Conservation (phyloP, 2,329 filamentous ascomycete species). For the Fusarium palustre region DNA sequence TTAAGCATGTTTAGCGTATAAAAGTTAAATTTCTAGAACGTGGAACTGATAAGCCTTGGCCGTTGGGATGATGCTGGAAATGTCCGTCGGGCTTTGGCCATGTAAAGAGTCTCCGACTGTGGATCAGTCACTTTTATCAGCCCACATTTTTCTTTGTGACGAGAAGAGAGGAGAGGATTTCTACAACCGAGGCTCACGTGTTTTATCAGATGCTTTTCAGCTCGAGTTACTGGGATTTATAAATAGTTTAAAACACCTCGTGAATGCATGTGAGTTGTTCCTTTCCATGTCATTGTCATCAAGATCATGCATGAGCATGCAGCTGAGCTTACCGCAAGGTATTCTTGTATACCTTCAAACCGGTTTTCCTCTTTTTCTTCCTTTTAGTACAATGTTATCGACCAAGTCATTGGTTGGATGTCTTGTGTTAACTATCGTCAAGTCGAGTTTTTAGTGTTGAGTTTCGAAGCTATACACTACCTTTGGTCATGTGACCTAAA, state of each 20-base stretch:
- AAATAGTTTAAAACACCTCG: not conserved
- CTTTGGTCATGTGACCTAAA: constrained; percentile 8
- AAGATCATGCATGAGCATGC: not conserved
- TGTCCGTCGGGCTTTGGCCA: constrained; percentile 29
- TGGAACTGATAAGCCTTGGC: not conserved
- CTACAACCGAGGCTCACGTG: constrained; percentile 8
- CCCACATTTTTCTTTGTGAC: constrained; percentile 8
- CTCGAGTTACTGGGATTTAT: not conserved
- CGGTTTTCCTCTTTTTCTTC: no score
- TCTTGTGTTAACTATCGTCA: not conserved
- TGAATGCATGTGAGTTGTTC: not conserved
- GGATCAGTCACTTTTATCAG: constrained; percentile 15
- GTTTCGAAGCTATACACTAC: not conserved
- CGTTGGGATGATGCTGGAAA: constrained; percentile 11
- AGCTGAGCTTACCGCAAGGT: no score
- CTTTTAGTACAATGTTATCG: fast-evolving
- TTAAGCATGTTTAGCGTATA: not conserved
- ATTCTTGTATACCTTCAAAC: no score
- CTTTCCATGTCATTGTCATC: not conserved
- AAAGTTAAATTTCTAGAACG: not conserved
- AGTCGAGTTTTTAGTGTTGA: not conserved
- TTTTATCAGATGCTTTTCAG: constrained; percentile 20
- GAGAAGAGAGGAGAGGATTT: not conserved
- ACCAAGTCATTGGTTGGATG: no score
- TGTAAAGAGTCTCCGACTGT: constrained; percentile 8